Base-by-base conservation (phyloP, 768 basidiomycete species). In the Pleurotus pulmonarius region DNA sequence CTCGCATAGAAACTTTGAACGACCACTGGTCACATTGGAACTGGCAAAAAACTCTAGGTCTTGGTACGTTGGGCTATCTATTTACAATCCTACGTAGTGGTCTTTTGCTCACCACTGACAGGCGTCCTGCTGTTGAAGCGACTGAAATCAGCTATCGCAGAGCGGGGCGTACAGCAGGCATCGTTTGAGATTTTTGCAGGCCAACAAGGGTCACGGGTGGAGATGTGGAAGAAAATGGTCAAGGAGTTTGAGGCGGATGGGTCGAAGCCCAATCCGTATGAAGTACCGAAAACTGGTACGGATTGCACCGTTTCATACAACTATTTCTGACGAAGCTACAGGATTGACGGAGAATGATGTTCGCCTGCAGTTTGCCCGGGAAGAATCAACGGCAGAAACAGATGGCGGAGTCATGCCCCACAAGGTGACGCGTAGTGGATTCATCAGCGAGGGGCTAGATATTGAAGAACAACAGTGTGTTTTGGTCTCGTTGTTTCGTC, bases 11-110 rank as follows among this genome's bases (percentile, higher is more conserved):
- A 38, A 64, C 65, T 1, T 53, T 70, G 3, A 61, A 71, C 38
- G 61, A 68, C 43, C 61, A 64, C 15, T 62, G 62, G 45, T 58
- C 59, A 1, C 52, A 61, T 46, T 59, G 58, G 44, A 72, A 72
- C 56, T 71, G 68, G 67, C 18, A 56, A 41, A 71, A 69, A 41
- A 49, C 62, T 16, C 43, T 56, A 4, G 46, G 15, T 4, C 18
- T 70, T 34, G 58, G 66, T 69, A 41, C 56, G 61, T 58, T 26
- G n/a, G n/a, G n/a, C n/a, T n/a, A n/a, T n/a, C n/a, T n/a, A n/a
- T n/a, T 45, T 40, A 57, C 22, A 13, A 11, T 15, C 26, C 49
- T n/a, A 11, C 9, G 41, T 15, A 38, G n/a, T 26, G 12, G 26
- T 20, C n/a, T n/a, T 24, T 39, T 15, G 22, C 37, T 49, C 46